Percentiles rank a stretch among this genome's conserved stretches.
Conservation (phyloP, 163 green algal genomes). For the Chlorella variabilis region DNA sequence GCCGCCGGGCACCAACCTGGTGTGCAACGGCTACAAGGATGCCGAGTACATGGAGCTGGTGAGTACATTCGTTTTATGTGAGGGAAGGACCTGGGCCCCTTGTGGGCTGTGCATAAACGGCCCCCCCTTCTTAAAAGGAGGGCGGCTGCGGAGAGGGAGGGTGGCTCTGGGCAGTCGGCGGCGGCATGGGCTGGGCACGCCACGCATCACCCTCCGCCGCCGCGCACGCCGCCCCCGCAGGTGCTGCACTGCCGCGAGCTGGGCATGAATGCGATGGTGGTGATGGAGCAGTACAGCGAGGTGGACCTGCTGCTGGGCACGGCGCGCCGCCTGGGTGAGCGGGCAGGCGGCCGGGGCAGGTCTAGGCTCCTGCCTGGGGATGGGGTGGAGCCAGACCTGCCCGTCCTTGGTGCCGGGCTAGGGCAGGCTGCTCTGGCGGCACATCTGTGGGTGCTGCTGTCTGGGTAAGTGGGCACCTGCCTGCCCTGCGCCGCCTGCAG, state of each 20-base stretch:
- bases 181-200: too few species aligned
- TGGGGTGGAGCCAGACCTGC: too few species aligned
- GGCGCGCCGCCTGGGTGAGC: conserved; percentile 27
- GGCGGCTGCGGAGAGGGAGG: too few species aligned
- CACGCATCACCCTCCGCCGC: too few species aligned
- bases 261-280: conserved; percentile 67
- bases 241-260: conserved; percentile 62
- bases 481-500: background rate
- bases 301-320: conserved; percentile 52
- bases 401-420: too few species aligned
- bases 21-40: conserved; percentile 86
- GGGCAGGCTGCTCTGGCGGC: too few species aligned
- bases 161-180: too few species aligned
- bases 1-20: conserved; percentile 46
- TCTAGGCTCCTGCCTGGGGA: too few species aligned
- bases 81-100: background rate
- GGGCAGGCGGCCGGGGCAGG: too few species aligned
- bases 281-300: conserved; percentile 73
- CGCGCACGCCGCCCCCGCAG: conserved; percentile 4
- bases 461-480: too few species aligned
- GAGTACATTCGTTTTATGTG: background rate
- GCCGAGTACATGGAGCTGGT: conserved; percentile 73
- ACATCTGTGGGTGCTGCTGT: too few species aligned
- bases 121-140: too few species aligned
- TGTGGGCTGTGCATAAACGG: background rate